These are phyloP conservation scores for Dactylella cylindrospora DNA, from an alignment of 2,329 filamentous ascomycete genomes.

Conservation along the genomic window DNA sequence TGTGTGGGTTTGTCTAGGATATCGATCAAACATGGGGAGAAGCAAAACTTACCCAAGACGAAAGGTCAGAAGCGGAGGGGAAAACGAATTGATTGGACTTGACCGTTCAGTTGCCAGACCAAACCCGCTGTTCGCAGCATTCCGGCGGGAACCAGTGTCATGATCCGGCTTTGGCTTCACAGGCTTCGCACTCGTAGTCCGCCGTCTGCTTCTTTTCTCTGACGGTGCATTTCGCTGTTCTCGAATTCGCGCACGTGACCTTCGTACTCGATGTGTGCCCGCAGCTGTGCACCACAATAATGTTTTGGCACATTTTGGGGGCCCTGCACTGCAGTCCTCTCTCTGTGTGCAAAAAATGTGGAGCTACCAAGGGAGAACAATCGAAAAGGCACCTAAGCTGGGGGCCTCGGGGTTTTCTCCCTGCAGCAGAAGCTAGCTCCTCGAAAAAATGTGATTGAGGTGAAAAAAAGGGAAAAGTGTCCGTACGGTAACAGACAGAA, in stretches of 20 bases:
- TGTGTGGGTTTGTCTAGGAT: slow-evolving; percentile 14
- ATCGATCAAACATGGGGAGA: slow-evolving; percentile 26
- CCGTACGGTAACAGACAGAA: slow-evolving; percentile 15
- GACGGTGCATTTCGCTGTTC: slow-evolving; percentile 14
- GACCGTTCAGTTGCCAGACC: slow-evolving; percentile 6
- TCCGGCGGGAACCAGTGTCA: slow-evolving; percentile 21
- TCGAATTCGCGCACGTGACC: slow-evolving; percentile 39
- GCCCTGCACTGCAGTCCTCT: too few relatives aligned
- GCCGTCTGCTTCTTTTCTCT: slow-evolving; percentile 17
- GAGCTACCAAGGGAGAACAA: slow-evolving; percentile 39
- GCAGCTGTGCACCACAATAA: slow-evolving; percentile 32
- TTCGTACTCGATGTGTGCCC: slow-evolving; percentile 18
- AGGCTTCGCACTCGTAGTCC: slow-evolving; percentile 37
- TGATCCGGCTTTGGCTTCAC: slow-evolving; percentile 36
- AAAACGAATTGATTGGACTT: slow-evolving; percentile 21
- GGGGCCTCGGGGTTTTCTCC: slow-evolving; percentile 27
- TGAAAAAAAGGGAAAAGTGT: slow-evolving; percentile 26
- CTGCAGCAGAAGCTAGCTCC: slow-evolving; percentile 43
- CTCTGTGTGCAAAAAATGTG: slow-evolving; percentile 42
- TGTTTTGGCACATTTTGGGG: slow-evolving; percentile 39
- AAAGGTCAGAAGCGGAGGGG: slow-evolving; percentile 31
- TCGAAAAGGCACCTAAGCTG: too few relatives aligned
- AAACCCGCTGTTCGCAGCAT: slow-evolving; percentile 25
- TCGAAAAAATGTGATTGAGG: slow-evolving; percentile 31
- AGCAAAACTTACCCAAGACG: slow-evolving; percentile 42